Evolutionary conservation across 257 asterid genomes (phyloP).

Genomic region (Jacaranda mimosifolia): DNA sequence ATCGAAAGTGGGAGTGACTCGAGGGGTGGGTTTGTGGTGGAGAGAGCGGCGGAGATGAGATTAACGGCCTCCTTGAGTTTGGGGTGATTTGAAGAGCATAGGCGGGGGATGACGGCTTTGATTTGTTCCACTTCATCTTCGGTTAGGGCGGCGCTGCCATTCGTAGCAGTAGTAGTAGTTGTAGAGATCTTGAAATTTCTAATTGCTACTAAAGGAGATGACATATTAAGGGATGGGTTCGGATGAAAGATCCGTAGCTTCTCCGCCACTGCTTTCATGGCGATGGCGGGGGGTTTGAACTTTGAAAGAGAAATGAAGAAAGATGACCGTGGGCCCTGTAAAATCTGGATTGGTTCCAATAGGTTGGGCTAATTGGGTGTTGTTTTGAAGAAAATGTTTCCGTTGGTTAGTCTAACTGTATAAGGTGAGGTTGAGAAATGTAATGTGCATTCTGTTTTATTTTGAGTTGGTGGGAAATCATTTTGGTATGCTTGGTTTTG

Average conservation of each 20-base stretch:
- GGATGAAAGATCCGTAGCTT: conserved; percentile 42
- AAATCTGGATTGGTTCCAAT: background rate
- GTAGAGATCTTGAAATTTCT: conserved; percentile 18
- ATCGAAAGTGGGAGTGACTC: conserved; percentile 50
- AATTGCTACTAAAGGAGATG: conserved; percentile 23
- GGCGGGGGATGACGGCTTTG: conserved; percentile 60
- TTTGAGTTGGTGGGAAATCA: no score
- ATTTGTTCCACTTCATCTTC: conserved; percentile 54
- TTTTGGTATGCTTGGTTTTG: no score
- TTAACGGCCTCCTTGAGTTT: conserved; percentile 56
- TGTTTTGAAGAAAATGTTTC: no score
- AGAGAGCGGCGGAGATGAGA: conserved; percentile 59
- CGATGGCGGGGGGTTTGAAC: conserved; percentile 14
- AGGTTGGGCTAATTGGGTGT: background rate
- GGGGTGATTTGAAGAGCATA: conserved; percentile 59
- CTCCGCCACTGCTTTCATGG: conserved; percentile 43
- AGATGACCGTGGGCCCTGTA: background rate
- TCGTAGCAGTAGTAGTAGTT: conserved; percentile 10
- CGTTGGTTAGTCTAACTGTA: no score
- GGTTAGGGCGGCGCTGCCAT: conserved; percentile 42
- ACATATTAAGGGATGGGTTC: conserved; percentile 20
- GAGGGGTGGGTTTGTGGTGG: conserved; percentile 52
- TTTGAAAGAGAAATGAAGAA: background rate
- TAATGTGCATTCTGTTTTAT: no score
- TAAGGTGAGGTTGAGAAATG: no score